A percentile compares a stretch with the other conserved stretches of the same genome.
Conservation (phyloP, 78 protist species). For the Abeoforma whisleri region DNA sequence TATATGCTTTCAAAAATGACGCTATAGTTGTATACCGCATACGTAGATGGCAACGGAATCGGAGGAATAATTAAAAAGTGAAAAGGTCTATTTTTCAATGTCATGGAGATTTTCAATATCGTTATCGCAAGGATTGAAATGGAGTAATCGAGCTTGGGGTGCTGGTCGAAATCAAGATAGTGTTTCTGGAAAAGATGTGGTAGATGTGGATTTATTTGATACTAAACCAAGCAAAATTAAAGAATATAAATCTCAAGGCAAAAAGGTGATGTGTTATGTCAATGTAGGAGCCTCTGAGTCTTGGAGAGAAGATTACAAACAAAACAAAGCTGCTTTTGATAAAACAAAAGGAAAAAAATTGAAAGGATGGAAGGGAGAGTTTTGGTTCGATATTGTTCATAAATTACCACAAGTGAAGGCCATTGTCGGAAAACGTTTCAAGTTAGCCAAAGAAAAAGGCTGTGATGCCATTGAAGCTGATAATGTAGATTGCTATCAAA, state of each 20-base stretch:
- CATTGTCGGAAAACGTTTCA: not conserved
- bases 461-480: conserved; percentile 8
- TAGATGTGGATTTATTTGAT: not conserved
- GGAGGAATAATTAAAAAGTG: too few species aligned
- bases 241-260: not conserved
- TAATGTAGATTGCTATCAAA: not conserved
- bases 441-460: not conserved
- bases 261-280: not conserved
- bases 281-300: not conserved
- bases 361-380: not conserved
- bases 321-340: not conserved
- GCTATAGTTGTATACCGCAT: too few species aligned
- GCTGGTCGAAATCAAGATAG: not conserved
- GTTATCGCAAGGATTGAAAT: too few species aligned
- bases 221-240: not conserved
- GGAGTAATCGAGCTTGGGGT: not conserved
- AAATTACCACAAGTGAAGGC: not conserved
- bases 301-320: not conserved
- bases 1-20: too few species aligned
- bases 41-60: too few species aligned
- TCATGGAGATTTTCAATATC: too few species aligned
- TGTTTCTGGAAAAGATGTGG: not conserved
- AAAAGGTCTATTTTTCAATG: too few species aligned
- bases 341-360: too few species aligned
- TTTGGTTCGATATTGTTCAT: conserved; percentile 22